Base-by-base conservation (phyloP, 2,329 filamentous ascomycete species). In the Lizonia empirigonia region DNA sequence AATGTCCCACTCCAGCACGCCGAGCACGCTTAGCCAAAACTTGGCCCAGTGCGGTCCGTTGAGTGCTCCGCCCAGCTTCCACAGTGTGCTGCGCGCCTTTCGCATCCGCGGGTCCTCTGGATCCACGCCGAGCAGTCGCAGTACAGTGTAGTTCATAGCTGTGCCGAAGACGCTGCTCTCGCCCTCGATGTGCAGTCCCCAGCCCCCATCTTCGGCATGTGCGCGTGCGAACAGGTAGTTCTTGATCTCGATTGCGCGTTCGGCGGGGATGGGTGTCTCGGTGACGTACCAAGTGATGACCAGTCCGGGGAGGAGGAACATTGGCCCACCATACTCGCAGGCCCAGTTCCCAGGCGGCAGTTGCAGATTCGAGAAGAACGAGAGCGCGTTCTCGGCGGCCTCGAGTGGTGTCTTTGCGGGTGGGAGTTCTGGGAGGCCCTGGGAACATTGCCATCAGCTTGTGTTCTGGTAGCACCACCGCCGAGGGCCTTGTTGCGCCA, bases 241-340 rank as follows among this genome's bases (percentile, higher is more conserved):
- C 70, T 88, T 93, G 68, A 99, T 95, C 73, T 96, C 94, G 35
- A 85, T 90, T 18, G 87, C 86, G 71, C 91, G 87, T 51, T 89
- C 85, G 55, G 85, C 83, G 1, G 91, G 86, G 50, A 99, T 90
- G 4, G 89, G 88, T 44, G 91, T 96, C 69, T 92, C 86, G 56
- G 92, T 97, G 44, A 88, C 88, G 71, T 96, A 92, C 85, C 90
- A 95, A 22, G 89, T 82, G 61, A 96, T 85, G 55, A 97, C 85
- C 18, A 96, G 72, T 35, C 93, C 90, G 0, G 93, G 91, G 1
- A 97, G 80, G 30, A 97, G 82, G 69, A 99, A 99, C 90, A 97
- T 93, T 4, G 94, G 94, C 0, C 94, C 94, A 46, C 94, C 94
- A 76, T 99, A 99, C 72, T 99, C 94, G 77, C 93, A 97, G 5